phyloP scores from a whole-genome alignment of 148 eudicot species.

The Diospyros kaki region DNA sequence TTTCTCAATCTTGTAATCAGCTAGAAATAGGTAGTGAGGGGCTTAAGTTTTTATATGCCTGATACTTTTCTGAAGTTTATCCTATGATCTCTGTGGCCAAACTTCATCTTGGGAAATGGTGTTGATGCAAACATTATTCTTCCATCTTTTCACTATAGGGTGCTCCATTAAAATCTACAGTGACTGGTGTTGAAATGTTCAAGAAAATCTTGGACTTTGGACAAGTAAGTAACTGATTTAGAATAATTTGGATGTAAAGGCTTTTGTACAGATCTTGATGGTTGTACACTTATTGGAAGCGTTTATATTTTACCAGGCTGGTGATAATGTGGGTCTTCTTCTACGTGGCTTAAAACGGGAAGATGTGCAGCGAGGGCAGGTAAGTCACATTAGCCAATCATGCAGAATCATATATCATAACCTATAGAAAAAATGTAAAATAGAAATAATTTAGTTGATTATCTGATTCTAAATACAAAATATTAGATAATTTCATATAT shows the following conservation, averaged over 20 bases:
- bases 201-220: slow-evolving; percentile 80
- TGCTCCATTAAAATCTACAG: slow-evolving; percentile 63
- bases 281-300: slow-evolving; percentile 6
- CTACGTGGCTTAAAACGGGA: slow-evolving; percentile 83
- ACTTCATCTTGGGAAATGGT: not conserved
- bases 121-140: not conserved
- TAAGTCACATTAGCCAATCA: slow-evolving; percentile 19
- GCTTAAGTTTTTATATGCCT: not conserved
- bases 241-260: slow-evolving; percentile 5
- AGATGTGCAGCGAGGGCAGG: slow-evolving; percentile 81
- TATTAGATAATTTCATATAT: not conserved
- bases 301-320: slow-evolving; percentile 51
- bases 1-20: not conserved
- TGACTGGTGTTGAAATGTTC: slow-evolving; percentile 96
- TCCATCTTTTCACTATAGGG: slow-evolving; percentile 32
- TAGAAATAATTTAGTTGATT: not conserved
- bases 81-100: too few relatives aligned
- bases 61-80: not conserved
- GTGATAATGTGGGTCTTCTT: slow-evolving; percentile 94
- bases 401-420: not conserved
- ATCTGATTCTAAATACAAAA: not conserved
- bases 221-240: slow-evolving; percentile 41
- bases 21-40: not conserved
- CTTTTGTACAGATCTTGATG: not conserved
- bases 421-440: too few relatives aligned